These are phyloP conservation scores for Penicillium sp. DNA, from an alignment of 2,329 filamentous ascomycete species.

Conservation along the genomic window DNA sequence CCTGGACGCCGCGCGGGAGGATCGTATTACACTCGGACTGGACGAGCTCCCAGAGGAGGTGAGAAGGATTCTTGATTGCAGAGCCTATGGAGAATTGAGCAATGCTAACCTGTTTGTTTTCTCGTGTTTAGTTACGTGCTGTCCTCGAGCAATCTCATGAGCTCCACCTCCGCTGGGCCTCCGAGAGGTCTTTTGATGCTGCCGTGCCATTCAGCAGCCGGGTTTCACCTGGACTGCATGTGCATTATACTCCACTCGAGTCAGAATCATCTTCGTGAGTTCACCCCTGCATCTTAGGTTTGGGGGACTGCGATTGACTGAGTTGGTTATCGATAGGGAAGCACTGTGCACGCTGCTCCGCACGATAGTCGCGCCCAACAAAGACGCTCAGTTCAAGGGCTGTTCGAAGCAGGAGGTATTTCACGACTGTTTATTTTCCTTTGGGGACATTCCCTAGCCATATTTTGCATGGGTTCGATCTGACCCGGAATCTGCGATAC, in stretches of 20 bases:
- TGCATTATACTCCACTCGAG: constrained; percentile 65
- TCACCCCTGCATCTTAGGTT: background rate
- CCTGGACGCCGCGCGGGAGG: constrained; percentile 70
- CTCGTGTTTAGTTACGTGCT: constrained; percentile 52
- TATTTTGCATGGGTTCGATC: background rate
- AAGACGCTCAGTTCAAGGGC: constrained; percentile 36
- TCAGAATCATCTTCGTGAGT: constrained; percentile 39
- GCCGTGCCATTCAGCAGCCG: constrained; percentile 71
- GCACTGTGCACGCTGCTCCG: constrained; percentile 60
- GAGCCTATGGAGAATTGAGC: background rate
- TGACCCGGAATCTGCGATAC: background rate
- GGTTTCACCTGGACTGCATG: constrained; percentile 75
- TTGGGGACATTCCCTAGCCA: background rate
- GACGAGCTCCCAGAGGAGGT: constrained; percentile 71
- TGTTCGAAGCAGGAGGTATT: constrained; percentile 54
- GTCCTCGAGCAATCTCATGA: constrained; percentile 65
- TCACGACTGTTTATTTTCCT: background rate
- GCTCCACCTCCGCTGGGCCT: constrained; percentile 78
- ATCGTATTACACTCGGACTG: constrained; percentile 70
- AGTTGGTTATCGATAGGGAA: constrained; percentile 35
- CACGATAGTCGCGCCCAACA: constrained; percentile 51
- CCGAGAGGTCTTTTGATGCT: constrained; percentile 55
- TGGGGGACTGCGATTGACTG: background rate
- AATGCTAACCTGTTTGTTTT: background rate
- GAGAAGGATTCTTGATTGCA: constrained; percentile 9